Evolutionary conservation across 495 filamentous ascomycete genomes (phyloP).

Genomic region (Terfezia boudieri): DNA sequence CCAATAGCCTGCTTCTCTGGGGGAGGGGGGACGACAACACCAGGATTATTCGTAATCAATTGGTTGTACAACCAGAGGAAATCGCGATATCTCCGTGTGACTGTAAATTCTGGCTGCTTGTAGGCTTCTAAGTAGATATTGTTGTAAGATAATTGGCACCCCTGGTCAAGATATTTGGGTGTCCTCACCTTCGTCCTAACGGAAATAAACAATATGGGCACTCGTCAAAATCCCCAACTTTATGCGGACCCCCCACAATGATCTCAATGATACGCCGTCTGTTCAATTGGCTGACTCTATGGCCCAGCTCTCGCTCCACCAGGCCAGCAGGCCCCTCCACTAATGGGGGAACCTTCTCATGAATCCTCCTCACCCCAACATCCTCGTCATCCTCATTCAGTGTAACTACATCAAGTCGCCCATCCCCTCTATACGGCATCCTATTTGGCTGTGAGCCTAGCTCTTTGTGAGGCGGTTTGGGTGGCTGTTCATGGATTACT

Average conservation of each 20-base stretch:
- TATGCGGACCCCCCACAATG: slow-evolving; percentile 83
- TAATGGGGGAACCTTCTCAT: slow-evolving; percentile 1
- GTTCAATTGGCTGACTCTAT: slow-evolving; percentile 68
- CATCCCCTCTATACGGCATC: background rate
- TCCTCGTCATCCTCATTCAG: slow-evolving; percentile 33
- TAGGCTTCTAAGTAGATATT: slow-evolving; percentile 55
- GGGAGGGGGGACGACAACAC: slow-evolving; percentile 83
- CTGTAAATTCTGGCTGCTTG: slow-evolving; percentile 67
- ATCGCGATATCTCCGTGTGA: slow-evolving; percentile 82
- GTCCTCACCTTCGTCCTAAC: slow-evolving; percentile 61
- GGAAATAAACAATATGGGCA: slow-evolving; percentile 91
- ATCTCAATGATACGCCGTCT: slow-evolving; percentile 91
- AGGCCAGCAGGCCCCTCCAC: background rate
- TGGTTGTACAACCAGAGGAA: slow-evolving; percentile 94
- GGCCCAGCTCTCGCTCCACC: slow-evolving; percentile 32
- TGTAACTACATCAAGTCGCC: slow-evolving; percentile 20
- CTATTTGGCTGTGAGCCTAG: slow-evolving; percentile 15
- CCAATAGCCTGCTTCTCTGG: slow-evolving; percentile 96
- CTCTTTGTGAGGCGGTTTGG: slow-evolving; percentile 76
- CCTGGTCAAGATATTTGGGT: background rate
- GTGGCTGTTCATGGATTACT: slow-evolving; percentile 42
- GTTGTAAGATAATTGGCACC: background rate
- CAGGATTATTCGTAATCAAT: slow-evolving; percentile 81
- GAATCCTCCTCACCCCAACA: background rate
- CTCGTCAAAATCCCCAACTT: slow-evolving; percentile 91